Percentiles rank a stretch among this genome's conserved stretches.
phyloP scores from a whole-genome alignment of 192 early-diverging fungal species.

The Linnemannia schmuckeri region DNA sequence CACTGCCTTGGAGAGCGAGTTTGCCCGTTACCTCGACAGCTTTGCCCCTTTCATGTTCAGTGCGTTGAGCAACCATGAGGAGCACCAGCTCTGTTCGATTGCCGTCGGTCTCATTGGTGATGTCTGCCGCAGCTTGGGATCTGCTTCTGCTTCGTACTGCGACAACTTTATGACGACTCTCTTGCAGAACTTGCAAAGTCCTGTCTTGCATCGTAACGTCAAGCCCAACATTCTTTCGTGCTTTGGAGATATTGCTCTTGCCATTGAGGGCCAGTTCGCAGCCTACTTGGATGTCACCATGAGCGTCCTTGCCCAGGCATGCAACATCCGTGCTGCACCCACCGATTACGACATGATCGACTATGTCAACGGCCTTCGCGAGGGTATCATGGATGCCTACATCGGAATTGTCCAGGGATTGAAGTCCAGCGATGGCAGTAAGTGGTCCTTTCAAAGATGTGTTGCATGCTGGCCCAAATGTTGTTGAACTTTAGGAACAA shows the following conservation, averaged over 20 bases:
- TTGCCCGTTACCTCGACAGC: slow-evolving; percentile 88
- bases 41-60: slow-evolving; percentile 87
- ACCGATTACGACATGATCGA: slow-evolving; percentile 86
- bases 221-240: slow-evolving; percentile 95
- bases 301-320: slow-evolving; percentile 89
- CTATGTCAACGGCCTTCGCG: slow-evolving; percentile 86
- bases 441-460: neutral
- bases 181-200: slow-evolving; percentile 81
- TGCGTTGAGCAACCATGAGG: slow-evolving; percentile 91
- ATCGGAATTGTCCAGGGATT: slow-evolving; percentile 97
- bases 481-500: neutral
- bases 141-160: slow-evolving; percentile 83
- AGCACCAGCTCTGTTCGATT: slow-evolving; percentile 93
- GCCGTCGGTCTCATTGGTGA: slow-evolving; percentile 98
- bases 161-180: slow-evolving; percentile 88
- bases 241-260: slow-evolving; percentile 98
- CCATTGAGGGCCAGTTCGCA: slow-evolving; percentile 90
- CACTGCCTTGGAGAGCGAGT: slow-evolving; percentile 86
- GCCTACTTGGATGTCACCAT: slow-evolving; percentile 86
- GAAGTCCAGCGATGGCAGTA: slow-evolving; percentile 80
- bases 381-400: slow-evolving; percentile 94
- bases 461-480: neutral
- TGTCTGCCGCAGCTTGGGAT: slow-evolving; percentile 90
- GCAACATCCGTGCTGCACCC: slow-evolving; percentile 71
- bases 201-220: slow-evolving; percentile 84